These are phyloP conservation scores for Rubia tinctorum DNA, from an alignment of 305 asterid species.

Conservation along the genomic window DNA sequence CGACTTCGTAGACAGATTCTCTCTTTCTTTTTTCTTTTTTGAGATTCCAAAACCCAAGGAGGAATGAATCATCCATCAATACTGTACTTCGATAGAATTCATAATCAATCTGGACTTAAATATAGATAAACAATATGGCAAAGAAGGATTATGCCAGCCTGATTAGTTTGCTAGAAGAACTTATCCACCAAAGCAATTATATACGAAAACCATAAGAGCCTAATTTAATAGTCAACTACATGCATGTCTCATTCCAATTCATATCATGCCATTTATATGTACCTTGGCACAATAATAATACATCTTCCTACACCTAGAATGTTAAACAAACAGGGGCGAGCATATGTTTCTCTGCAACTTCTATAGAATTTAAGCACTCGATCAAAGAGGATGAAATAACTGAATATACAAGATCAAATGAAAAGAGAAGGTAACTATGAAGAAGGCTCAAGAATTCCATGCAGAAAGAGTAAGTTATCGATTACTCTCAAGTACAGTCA, in stretches of 20 bases:
- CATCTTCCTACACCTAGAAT: neutral
- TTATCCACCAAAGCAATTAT: neutral
- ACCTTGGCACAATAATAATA: neutral
- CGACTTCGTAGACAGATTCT: too few relatives aligned
- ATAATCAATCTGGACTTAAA: too few relatives aligned
- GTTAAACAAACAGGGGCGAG: neutral
- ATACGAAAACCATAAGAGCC: neutral
- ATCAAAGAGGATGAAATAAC: neutral
- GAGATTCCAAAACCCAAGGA: too few relatives aligned
- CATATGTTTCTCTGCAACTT: neutral
- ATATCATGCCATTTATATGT: neutral
- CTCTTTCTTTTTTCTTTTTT: too few relatives aligned
- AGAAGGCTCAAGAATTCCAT: neutral
- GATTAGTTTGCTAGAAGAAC: neutral
- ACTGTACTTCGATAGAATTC: too few relatives aligned
- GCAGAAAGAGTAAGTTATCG: slow-evolving; percentile 24
- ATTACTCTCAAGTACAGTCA: slow-evolving; percentile 22
- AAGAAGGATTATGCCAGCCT: too few relatives aligned
- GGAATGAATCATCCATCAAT: too few relatives aligned
- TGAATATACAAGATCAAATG: neutral
- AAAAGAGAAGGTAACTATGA: neutral
- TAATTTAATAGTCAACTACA: neutral
- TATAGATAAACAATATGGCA: too few relatives aligned
- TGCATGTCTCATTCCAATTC: neutral
- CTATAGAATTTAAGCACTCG: neutral